Percentiles rank a stretch among this genome's conserved stretches.
Conservation (phyloP, 192 early-diverging fungal genomes). For the Entomortierella lignicola region DNA sequence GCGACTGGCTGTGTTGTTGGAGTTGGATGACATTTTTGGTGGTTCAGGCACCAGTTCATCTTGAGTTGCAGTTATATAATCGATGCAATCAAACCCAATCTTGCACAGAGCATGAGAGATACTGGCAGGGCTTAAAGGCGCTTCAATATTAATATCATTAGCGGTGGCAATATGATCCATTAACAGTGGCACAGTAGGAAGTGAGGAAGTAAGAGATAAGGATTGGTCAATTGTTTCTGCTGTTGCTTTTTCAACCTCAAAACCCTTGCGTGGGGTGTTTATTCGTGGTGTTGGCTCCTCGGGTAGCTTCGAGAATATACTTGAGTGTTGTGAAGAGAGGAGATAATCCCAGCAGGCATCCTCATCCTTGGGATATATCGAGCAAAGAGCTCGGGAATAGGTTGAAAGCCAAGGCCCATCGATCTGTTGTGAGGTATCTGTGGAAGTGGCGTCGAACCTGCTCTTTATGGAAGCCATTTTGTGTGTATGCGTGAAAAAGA, state of each 20-base stretch:
- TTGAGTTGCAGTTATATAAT: constrained; percentile 39
- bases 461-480: constrained; percentile 26
- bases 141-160: not conserved
- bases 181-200: not conserved
- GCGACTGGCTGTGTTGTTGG: not conserved
- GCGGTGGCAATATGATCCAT: not conserved
- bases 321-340: constrained; percentile 20
- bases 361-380: constrained; percentile 43
- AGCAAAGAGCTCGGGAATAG: constrained; percentile 41
- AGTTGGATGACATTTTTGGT: not conserved
- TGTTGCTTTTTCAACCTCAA: not conserved
- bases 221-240: not conserved
- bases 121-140: constrained; percentile 12
- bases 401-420: constrained; percentile 27
- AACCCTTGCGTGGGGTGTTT: not conserved
- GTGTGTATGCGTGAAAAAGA: not conserved
- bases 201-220: not conserved
- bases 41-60: constrained; percentile 19
- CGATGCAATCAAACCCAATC: constrained; percentile 49
- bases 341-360: constrained; percentile 44
- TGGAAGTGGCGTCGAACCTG: constrained; percentile 13
- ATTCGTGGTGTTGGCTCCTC: not conserved
- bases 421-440: not conserved
- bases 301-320: constrained; percentile 8
- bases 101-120: constrained; percentile 46